A percentile compares a stretch with the other conserved stretches of the same genome.
Conservation (phyloP, 2,329 filamentous ascomycete species). For the Trichoderma sp. region DNA sequence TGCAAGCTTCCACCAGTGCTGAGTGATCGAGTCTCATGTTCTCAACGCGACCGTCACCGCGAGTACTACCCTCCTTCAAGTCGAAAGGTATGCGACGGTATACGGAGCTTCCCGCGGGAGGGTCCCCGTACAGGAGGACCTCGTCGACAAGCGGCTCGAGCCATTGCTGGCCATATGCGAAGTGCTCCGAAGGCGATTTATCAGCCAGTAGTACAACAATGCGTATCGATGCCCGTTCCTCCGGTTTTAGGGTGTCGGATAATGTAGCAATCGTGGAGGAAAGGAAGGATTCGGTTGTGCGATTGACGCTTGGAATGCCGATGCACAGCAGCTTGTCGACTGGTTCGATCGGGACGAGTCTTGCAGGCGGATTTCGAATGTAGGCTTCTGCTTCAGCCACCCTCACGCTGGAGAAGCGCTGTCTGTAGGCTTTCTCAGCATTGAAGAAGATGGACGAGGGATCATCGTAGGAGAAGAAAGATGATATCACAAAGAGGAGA, state of each 20-base stretch:
- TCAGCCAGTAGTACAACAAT: constrained; percentile 43
- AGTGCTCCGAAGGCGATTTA: constrained; percentile 37
- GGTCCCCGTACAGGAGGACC: constrained; percentile 39
- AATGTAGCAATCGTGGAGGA: constrained; percentile 39
- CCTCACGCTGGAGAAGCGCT: constrained; percentile 36
- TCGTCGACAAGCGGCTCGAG: constrained; percentile 40
- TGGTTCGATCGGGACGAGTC: not conserved
- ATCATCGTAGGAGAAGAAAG: constrained; percentile 40
- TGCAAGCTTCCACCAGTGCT: constrained; percentile 40
- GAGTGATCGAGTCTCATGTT: constrained; percentile 43
- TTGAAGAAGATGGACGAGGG: constrained; percentile 43
- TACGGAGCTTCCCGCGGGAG: not conserved
- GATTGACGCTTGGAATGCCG: constrained; percentile 43
- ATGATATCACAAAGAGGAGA: constrained; percentile 36
- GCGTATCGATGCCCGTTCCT: constrained; percentile 39
- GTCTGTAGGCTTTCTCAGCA: constrained; percentile 35
- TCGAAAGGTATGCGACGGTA: constrained; percentile 34
- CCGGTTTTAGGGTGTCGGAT: constrained; percentile 37
- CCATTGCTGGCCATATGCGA: constrained; percentile 40
- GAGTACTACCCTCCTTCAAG: constrained; percentile 32
- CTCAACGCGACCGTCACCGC: constrained; percentile 38
- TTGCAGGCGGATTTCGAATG: constrained; percentile 27
- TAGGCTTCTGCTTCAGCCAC: constrained; percentile 36
- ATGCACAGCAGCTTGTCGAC: constrained; percentile 36
- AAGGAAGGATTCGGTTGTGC: constrained; percentile 38